Evolutionary conservation across 2,329 filamentous ascomycete genomes (phyloP), one percentile per base, ranked within the genome.

Genomic region (Penicillium rolfsii): DNA sequence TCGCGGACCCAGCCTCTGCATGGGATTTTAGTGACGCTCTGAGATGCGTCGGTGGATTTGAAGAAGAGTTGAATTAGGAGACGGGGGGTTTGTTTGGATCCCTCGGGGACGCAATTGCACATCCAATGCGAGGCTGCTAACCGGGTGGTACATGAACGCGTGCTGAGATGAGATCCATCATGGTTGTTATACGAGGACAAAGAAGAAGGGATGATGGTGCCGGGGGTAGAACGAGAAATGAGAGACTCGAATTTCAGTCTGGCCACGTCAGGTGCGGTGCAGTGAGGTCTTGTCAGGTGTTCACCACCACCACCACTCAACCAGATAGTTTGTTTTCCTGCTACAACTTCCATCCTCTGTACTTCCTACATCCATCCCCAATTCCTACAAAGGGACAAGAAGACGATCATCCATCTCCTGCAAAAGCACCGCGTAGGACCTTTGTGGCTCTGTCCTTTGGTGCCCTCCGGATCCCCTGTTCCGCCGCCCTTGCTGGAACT

Each of bases 401-500:
- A n/a, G 5, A 22, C 19, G 19, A 30, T 30, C 45, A 48, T 48
- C 45, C 24, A 48, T 48, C 43, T 30, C 45, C 16, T n/a, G 16
- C 49, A 52, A 24, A 36, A 24, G n/a, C 11, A 52, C 49, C 30
- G 16, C 4, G 24, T 24, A 22, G 19, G 19, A 22, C 40, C 35
- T 16, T 24, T 28, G 7, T 36, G 19, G 19, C 11, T 22, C 22
- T n/a, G 36, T 30, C 7, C 54, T 40, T 38, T 57, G 43, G 35
- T 9, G n/a, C n/a, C 16, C 48, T 36, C 35, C 50, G 40, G 35
- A 46, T 36, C 41, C 28, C 16, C n/a, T 35, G 24, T 74, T 71
- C 74, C 73, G 68, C 33, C 62, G 62, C 67, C 61, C 68, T 70
- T 68, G 68, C 71, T 70, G 69, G 65, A 46, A 52, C 49, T 57